Percentiles rank a stretch among this genome's conserved stretches.
Conservation (phyloP, 768 basidiomycete genomes). For the Termitomyces sp. region DNA sequence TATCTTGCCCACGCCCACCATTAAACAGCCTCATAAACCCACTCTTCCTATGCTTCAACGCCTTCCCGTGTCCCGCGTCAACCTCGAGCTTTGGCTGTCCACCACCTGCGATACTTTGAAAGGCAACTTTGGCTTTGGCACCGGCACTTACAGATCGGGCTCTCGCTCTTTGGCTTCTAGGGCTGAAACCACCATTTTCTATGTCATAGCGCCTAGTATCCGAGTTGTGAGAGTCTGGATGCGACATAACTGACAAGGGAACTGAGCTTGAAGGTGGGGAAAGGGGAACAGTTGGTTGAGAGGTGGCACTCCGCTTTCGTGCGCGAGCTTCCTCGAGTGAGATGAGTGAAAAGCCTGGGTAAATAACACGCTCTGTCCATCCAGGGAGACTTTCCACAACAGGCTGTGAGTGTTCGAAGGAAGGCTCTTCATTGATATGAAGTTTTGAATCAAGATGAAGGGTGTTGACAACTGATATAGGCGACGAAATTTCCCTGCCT, state of each 20-base stretch:
- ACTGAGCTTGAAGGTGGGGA: slow-evolving; percentile 11
- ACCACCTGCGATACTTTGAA: slow-evolving; percentile 39
- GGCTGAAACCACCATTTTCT: slow-evolving; percentile 21
- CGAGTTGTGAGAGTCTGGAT: slow-evolving; percentile 31
- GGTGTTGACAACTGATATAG: slow-evolving; percentile 38
- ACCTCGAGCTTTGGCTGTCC: slow-evolving; percentile 36
- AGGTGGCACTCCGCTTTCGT: slow-evolving; percentile 52
- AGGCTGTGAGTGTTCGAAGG: slow-evolving; percentile 21
- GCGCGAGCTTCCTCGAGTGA: slow-evolving; percentile 78
- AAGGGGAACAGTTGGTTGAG: slow-evolving; percentile 22
- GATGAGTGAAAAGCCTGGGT: slow-evolving; percentile 63
- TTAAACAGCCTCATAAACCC: slow-evolving; percentile 79
- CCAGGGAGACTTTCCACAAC: slow-evolving; percentile 36
- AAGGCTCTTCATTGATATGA: slow-evolving; percentile 24
- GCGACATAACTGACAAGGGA: slow-evolving; percentile 24
- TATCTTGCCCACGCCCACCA: slow-evolving; percentile 44
- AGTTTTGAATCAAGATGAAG: slow-evolving; percentile 19
- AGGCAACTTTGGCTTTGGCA: slow-evolving; percentile 45
- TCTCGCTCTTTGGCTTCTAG: slow-evolving; percentile 30
- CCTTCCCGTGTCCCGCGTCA: slow-evolving; percentile 35
- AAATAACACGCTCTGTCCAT: slow-evolving; percentile 44
- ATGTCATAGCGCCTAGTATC: slow-evolving; percentile 11
- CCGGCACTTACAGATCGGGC: slow-evolving; percentile 64
- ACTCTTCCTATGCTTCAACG: slow-evolving; percentile 74
- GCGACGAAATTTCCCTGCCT: slow-evolving; percentile 55